Conservation (phyloP, 140 eudicot species). For the Bidens hawaiensis region DNA sequence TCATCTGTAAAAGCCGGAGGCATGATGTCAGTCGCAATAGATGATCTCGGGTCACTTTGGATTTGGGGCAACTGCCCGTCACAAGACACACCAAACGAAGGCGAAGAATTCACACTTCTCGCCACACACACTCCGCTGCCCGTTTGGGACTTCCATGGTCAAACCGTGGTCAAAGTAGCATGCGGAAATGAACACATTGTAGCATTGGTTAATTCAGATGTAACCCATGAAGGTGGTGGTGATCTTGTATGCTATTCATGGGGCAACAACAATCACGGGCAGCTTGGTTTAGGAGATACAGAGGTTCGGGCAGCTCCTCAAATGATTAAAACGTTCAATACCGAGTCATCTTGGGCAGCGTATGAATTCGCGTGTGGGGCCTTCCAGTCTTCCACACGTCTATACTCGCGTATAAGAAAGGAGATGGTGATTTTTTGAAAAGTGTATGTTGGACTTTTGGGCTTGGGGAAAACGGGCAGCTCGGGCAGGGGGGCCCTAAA, state of each 20-base stretch:
- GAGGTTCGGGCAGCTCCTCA: constrained; percentile 49
- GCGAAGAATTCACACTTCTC: constrained; percentile 40
- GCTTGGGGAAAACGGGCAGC: constrained; percentile 89
- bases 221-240: constrained; percentile 43
- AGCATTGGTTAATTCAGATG: constrained; percentile 69
- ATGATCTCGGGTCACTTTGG: constrained; percentile 72
- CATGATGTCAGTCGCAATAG: constrained; percentile 94
- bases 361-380: constrained; percentile 89
- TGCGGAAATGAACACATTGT: constrained; percentile 93
- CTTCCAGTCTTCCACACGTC: constrained; percentile 75
- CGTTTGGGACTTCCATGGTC: constrained; percentile 79
- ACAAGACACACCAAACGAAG: constrained; percentile 38
- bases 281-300: constrained; percentile 90
- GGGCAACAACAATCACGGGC: constrained; percentile 86
- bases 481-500: constrained; percentile 66
- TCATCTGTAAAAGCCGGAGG: constrained; percentile 86
- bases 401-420: constrained; percentile 49
- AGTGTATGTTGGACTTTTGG: constrained; percentile 86
- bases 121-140: constrained; percentile 52
- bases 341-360: constrained; percentile 49
- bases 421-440: constrained; percentile 35
- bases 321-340: constrained; percentile 40
- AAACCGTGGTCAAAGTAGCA: constrained; percentile 89
- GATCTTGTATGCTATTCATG: constrained; percentile 84
- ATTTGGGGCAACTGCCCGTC: constrained; percentile 94